Evolutionary conservation across 495 filamentous ascomycete species (phyloP).

Genomic region (Glonium stellatum): DNA sequence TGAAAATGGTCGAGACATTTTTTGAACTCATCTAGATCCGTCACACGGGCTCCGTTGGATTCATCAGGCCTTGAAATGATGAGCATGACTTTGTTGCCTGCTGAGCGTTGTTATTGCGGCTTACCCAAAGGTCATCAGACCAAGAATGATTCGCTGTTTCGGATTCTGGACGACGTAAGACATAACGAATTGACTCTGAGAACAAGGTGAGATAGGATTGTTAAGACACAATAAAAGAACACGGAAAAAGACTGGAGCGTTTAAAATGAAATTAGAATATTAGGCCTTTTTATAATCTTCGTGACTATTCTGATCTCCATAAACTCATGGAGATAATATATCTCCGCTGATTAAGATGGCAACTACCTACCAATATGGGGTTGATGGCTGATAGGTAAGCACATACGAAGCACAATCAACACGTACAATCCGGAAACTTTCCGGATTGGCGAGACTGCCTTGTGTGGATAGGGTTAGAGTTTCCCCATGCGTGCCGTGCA

Average conservation of each 20-base stretch:
- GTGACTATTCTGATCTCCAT: neutral
- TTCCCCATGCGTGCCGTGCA: too few species aligned
- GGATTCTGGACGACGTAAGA: constrained; percentile 2
- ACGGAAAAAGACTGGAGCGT: neutral
- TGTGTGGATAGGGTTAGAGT: too few species aligned
- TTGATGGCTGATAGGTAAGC: neutral
- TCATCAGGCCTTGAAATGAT: neutral
- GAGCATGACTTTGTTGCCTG: neutral
- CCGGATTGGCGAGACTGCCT: too few species aligned
- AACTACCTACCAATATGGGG: neutral
- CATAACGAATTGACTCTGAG: neutral
- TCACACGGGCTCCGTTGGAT: constrained; percentile 28
- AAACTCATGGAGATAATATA: neutral
- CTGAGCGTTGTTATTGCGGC: neutral
- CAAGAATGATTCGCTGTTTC: constrained; percentile 51
- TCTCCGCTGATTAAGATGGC: neutral
- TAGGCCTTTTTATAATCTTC: too few species aligned
- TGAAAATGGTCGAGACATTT: constrained; percentile 48
- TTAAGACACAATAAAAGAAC: neutral
- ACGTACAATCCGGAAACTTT: neutral
- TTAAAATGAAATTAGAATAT: neutral
- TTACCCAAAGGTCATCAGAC: constrained; percentile 53
- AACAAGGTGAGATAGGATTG: neutral
- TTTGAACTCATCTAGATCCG: constrained; percentile 33
- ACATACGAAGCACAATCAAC: neutral